Percentiles rank a stretch among this genome's conserved stretches.
Evolutionary conservation across 352 stramenopile species (phyloP).

Genomic region (Phytophthora pini): DNA sequence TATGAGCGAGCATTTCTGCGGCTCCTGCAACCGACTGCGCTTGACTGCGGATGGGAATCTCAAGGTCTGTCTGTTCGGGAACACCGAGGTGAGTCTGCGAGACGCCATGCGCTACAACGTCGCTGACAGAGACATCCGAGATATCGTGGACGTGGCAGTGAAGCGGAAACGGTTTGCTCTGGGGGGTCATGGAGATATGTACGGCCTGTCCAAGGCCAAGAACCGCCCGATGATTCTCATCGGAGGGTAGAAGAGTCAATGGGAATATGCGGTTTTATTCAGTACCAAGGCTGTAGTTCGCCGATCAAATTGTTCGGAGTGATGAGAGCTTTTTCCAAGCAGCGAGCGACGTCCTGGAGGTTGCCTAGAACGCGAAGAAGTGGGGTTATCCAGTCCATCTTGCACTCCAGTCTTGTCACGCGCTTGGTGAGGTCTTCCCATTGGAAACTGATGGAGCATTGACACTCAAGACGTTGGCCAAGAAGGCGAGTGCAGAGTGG

Average conservation of each 20-base stretch:
- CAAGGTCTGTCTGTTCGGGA: conserved; percentile 97
- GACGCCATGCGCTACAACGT: conserved; percentile 90
- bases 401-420: conserved; percentile 12
- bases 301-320: conserved; percentile 7
- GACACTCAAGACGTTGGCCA: conserved; percentile 10
- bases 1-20: conserved; percentile 99
- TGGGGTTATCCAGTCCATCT: conserved; percentile 14
- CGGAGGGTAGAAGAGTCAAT: conserved; percentile 81
- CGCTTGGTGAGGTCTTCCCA: conserved; percentile 13
- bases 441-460: conserved; percentile 13
- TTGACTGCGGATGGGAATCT: conserved; percentile 96
- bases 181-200: conserved; percentile 95
- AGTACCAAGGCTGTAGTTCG: background rate
- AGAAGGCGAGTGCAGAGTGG: conserved; percentile 13
- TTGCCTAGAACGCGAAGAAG: conserved; percentile 23
- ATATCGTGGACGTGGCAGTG: conserved; percentile 92
- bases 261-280: too few relatives aligned
- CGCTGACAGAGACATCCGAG: conserved; percentile 83
- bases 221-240: conserved; percentile 99
- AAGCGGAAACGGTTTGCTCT: conserved; percentile 94
- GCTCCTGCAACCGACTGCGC: conserved; percentile 96
- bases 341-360: conserved; percentile 13
- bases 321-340: conserved; percentile 23
- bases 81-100: conserved; percentile 92
- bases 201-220: conserved; percentile 89